phyloP scores from a whole-genome alignment of 805 yeast genomes.

The Dipodascus geniculatus region DNA sequence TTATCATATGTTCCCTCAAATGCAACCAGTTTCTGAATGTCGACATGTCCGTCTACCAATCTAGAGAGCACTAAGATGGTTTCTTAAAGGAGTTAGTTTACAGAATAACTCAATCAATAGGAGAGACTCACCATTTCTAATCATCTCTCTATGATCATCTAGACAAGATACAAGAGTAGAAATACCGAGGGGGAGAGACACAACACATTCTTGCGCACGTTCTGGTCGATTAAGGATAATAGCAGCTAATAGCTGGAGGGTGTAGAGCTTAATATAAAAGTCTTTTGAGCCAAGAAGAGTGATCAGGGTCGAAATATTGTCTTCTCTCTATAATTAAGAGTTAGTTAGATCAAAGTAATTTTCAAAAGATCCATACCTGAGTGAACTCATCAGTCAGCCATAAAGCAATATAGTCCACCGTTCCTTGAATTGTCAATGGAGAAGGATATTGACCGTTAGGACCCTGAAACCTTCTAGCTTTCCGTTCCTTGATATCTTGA shows the following conservation, averaged over 20 bases:
- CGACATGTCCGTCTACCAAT: slow-evolving; percentile 67
- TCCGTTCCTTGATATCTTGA: slow-evolving; percentile 30
- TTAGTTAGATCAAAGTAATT: slow-evolving; percentile 6
- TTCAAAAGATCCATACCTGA: slow-evolving; percentile 30
- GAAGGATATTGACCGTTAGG: slow-evolving; percentile 74
- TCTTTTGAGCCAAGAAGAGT: slow-evolving; percentile 43
- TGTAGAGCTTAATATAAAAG: slow-evolving; percentile 68
- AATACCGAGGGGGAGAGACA: slow-evolving; percentile 66
- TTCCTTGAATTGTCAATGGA: slow-evolving; percentile 42
- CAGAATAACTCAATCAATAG: slow-evolving; percentile 22
- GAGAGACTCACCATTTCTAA: slow-evolving; percentile 41
- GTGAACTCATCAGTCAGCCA: slow-evolving; percentile 95
- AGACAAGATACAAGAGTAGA: slow-evolving; percentile 56
- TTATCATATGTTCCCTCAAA: slow-evolving; percentile 87
- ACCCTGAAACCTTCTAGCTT: slow-evolving; percentile 59
- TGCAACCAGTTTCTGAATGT: slow-evolving; percentile 85
- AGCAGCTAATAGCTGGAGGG: slow-evolving; percentile 77
- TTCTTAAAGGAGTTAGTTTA: slow-evolving; percentile 23
- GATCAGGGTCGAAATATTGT: slow-evolving; percentile 36
- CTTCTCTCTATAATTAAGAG: slow-evolving; percentile 20
- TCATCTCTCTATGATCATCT: slow-evolving; percentile 65
- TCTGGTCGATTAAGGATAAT: slow-evolving; percentile 64
- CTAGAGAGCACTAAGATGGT: slow-evolving; percentile 75
- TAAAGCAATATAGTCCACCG: slow-evolving; percentile 73
- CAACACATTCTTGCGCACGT: slow-evolving; percentile 61